Evolutionary conservation across 2,329 filamentous ascomycete genomes (phyloP).

Genomic region (Plenodomus biglobosus): DNA sequence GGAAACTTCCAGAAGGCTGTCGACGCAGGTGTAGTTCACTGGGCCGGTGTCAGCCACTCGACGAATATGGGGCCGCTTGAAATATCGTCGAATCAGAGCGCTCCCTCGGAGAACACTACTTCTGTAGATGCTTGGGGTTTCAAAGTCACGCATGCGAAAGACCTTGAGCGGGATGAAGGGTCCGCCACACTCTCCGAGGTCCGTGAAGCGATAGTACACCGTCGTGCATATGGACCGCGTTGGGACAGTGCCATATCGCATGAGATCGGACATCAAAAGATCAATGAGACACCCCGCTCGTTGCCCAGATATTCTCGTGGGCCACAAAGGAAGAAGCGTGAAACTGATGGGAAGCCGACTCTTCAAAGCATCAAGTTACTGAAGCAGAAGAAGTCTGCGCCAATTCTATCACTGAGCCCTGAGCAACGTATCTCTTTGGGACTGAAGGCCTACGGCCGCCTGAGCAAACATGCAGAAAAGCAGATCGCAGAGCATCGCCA

Average conservation of each 20-base stretch:
- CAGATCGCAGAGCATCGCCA: conserved; percentile 34
- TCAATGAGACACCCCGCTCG: not conserved
- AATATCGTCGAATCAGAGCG: not conserved
- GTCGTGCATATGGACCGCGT: conserved; percentile 18
- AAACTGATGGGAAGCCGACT: not conserved
- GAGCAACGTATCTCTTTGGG: conserved; percentile 30
- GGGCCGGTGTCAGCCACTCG: conserved; percentile 55
- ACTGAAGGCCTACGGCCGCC: conserved; percentile 26
- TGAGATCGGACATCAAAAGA: conserved; percentile 27
- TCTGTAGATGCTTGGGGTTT: conserved; percentile 39
- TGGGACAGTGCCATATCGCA: conserved; percentile 32
- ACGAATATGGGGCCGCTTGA: conserved; percentile 26
- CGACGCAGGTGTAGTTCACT: conserved; percentile 51
- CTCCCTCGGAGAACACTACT: not conserved
- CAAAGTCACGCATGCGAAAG: conserved; percentile 13
- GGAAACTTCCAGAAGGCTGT: conserved; percentile 57
- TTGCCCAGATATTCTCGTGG: conserved; percentile 8
- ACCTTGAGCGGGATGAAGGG: conserved; percentile 26
- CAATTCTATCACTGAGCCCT: conserved; percentile 21
- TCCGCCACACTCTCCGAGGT: conserved; percentile 31
- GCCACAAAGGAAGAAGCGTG: not conserved
- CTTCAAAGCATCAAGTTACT: not conserved
- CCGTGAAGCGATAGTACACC: conserved; percentile 21
- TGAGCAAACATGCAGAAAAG: conserved; percentile 24
- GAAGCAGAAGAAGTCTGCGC: not conserved